These are phyloP conservation scores for Acephala macrosclerotiorum DNA, from an alignment of 2,329 filamentous ascomycete genomes.

Conservation along the genomic window DNA sequence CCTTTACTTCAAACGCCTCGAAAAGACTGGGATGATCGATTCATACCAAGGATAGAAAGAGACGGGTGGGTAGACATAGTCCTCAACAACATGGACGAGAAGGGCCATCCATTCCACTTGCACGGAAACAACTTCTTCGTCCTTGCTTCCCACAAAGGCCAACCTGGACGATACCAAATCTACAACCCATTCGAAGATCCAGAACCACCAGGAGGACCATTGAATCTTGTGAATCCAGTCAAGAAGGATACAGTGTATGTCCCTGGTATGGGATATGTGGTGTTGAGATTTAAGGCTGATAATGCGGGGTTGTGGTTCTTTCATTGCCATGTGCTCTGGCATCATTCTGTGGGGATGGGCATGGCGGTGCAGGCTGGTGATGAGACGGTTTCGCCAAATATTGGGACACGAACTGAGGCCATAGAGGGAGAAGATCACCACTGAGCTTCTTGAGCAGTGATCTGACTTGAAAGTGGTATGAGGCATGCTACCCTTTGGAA, in stretches of 20 bases:
- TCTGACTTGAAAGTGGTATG: too few relatives aligned
- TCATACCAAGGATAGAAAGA: conserved; percentile 45
- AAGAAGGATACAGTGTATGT: conserved; percentile 47
- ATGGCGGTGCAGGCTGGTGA: conserved; percentile 39
- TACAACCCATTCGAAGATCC: conserved; percentile 46
- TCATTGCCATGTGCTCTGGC: conserved; percentile 49
- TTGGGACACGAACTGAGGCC: too few relatives aligned
- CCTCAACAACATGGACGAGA: conserved; percentile 59
- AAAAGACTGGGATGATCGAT: conserved; percentile 37
- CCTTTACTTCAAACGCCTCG: background rate
- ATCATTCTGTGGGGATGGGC: conserved; percentile 49
- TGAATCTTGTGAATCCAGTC: conserved; percentile 57
- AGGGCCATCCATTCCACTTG: conserved; percentile 55
- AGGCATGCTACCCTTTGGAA: too few relatives aligned
- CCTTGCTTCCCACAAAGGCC: conserved; percentile 11
- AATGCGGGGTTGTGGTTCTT: conserved; percentile 49
- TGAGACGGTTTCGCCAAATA: too few relatives aligned
- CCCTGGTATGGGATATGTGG: conserved; percentile 46
- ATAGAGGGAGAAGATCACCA: too few relatives aligned
- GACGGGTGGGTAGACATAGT: conserved; percentile 54
- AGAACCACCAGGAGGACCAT: background rate
- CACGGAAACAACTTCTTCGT: conserved; percentile 40
- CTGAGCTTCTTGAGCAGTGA: too few relatives aligned
- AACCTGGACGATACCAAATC: conserved; percentile 40
- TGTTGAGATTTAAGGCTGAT: conserved; percentile 46